Evolutionary conservation across 2,329 filamentous ascomycete genomes (phyloP).

Genomic region (Teratosphaeria gauchensis): DNA sequence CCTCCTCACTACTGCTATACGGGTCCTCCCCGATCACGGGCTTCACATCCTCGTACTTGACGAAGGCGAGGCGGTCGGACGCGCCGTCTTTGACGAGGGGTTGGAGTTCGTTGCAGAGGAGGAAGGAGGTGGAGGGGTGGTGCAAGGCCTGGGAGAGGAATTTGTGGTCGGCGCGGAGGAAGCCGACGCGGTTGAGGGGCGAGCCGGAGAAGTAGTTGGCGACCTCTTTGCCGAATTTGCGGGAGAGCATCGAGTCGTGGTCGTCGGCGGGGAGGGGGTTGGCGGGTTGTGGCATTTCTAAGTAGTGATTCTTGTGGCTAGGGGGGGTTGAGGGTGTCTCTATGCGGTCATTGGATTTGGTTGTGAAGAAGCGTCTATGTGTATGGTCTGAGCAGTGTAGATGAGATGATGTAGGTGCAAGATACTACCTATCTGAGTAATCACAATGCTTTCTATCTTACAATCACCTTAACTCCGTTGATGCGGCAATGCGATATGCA

Average conservation of each 20-base stretch:
- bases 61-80: slow-evolving; percentile 53
- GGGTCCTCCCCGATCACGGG: slow-evolving; percentile 61
- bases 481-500: too few relatives aligned
- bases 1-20: slow-evolving; percentile 62
- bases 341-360: neutral
- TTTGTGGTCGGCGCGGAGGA: slow-evolving; percentile 59
- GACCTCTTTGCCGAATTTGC: slow-evolving; percentile 69
- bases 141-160: slow-evolving; percentile 61
- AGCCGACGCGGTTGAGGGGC: slow-evolving; percentile 69
- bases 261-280: slow-evolving; percentile 49
- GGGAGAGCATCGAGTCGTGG: slow-evolving; percentile 60
- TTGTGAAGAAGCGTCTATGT: too few relatives aligned
- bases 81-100: slow-evolving; percentile 49
- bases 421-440: too few relatives aligned
- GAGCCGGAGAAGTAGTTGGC: slow-evolving; percentile 76
- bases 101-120: slow-evolving; percentile 69
- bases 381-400: too few relatives aligned
- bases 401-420: too few relatives aligned
- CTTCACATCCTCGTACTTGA: slow-evolving; percentile 56
- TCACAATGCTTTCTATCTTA: too few relatives aligned
- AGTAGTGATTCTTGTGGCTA: slow-evolving; percentile 3
- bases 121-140: slow-evolving; percentile 58
- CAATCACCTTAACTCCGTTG: too few relatives aligned
- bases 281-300: slow-evolving; percentile 26
- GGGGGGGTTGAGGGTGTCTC: neutral